Evolutionary conservation across 2,329 filamentous ascomycete species (phyloP).

Genomic region (Lachnellula occidentalis): DNA sequence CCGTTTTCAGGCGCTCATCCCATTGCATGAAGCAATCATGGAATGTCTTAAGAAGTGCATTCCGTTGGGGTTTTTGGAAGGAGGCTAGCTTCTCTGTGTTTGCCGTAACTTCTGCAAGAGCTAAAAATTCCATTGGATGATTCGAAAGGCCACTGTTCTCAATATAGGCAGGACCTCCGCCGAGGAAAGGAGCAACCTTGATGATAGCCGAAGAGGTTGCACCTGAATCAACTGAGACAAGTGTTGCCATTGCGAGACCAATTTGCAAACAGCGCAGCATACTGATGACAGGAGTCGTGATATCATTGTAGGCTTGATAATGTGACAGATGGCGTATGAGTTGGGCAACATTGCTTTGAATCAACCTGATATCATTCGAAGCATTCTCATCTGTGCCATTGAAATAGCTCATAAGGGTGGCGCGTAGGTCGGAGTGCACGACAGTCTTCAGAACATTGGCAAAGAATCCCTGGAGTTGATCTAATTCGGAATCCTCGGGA

Average conservation of each 20-base stretch:
- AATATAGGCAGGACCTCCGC: slow-evolving; percentile 31
- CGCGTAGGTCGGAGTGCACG: slow-evolving; percentile 17
- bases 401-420: slow-evolving; percentile 18
- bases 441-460: slow-evolving; percentile 59
- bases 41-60: slow-evolving; percentile 60
- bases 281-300: slow-evolving; percentile 70
- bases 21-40: slow-evolving; percentile 73
- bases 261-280: slow-evolving; percentile 75
- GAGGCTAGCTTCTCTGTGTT: slow-evolving; percentile 43
- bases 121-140: slow-evolving; percentile 44
- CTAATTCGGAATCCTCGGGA: slow-evolving; percentile 61
- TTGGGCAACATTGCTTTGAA: slow-evolving; percentile 56
- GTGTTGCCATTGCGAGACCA: slow-evolving; percentile 58
- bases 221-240: slow-evolving; percentile 8
- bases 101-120: slow-evolving; percentile 40
- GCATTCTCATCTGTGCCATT: slow-evolving; percentile 36
- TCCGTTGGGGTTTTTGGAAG: slow-evolving; percentile 39
- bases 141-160: slow-evolving; percentile 12
- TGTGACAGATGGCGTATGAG: slow-evolving; percentile 64
- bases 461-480: slow-evolving; percentile 76
- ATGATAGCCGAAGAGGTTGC: slow-evolving; percentile 32
- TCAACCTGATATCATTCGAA: slow-evolving; percentile 34
- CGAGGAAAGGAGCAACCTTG: slow-evolving; percentile 50
- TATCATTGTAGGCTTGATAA: slow-evolving; percentile 79
- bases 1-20: slow-evolving; percentile 69